Evolutionary conservation across 1,284 basidiomycete genomes (phyloP).

Genomic region (Agaricales sp.): DNA sequence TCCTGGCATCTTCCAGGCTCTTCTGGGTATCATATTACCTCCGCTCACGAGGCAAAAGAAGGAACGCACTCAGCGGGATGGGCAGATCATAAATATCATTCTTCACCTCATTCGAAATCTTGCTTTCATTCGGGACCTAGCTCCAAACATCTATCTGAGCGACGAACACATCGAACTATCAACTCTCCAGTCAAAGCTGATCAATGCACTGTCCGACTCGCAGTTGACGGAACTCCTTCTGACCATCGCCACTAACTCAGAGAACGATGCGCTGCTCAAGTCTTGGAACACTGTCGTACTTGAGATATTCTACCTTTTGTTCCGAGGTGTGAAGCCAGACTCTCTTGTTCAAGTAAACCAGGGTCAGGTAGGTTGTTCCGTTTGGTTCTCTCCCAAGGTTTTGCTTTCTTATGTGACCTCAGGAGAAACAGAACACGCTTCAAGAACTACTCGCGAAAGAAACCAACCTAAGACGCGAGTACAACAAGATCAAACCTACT

Average conservation of each 20-base stretch:
- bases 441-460: constrained; percentile 67
- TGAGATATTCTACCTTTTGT: constrained; percentile 84
- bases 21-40: constrained; percentile 63
- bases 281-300: constrained; percentile 81
- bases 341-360: constrained; percentile 56
- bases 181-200: constrained; percentile 66
- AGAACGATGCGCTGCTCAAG: constrained; percentile 65
- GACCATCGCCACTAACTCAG: constrained; percentile 70
- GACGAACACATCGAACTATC: constrained; percentile 71
- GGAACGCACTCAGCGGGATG: constrained; percentile 70
- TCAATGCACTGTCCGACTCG: constrained; percentile 63
- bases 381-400: constrained; percentile 5
- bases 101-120: constrained; percentile 87
- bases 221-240: constrained; percentile 72
- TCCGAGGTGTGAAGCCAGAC: constrained; percentile 63
- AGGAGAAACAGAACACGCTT: constrained; percentile 50
- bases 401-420: constrained; percentile 2
- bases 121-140: constrained; percentile 79
- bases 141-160: constrained; percentile 55
- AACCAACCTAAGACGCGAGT: constrained; percentile 45
- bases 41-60: constrained; percentile 51
- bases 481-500: constrained; percentile 55
- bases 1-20: constrained; percentile 54
- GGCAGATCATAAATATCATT: constrained; percentile 81
- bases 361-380: constrained; percentile 39